A percentile compares a stretch with the other conserved stretches of the same genome.
phyloP scores from a whole-genome alignment of 2,329 filamentous ascomycete genomes.

The Cryphonectria radicalis region DNA sequence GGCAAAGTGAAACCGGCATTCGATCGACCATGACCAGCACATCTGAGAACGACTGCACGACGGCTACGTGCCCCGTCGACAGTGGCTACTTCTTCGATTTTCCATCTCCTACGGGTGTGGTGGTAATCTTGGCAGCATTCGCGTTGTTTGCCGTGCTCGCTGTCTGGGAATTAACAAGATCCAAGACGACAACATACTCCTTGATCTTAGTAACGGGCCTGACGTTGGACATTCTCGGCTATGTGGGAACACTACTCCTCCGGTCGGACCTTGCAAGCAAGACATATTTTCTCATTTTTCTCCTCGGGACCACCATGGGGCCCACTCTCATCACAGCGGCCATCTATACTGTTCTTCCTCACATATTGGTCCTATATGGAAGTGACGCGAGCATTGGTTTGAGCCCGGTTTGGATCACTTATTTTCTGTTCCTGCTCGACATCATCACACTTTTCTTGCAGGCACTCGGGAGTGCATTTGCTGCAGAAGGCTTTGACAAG shows the following conservation, averaged over 20 bases:
- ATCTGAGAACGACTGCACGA: slow-evolving; percentile 31
- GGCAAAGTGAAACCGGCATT: background rate
- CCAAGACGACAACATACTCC: slow-evolving; percentile 46
- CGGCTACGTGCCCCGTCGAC: slow-evolving; percentile 30
- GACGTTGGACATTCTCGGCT: slow-evolving; percentile 50
- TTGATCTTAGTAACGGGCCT: slow-evolving; percentile 46
- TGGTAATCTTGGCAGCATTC: slow-evolving; percentile 36
- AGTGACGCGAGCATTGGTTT: slow-evolving; percentile 43
- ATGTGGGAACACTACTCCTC: slow-evolving; percentile 51
- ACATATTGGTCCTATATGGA: slow-evolving; percentile 52
- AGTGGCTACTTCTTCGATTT: slow-evolving; percentile 31
- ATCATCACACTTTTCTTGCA: slow-evolving; percentile 42
- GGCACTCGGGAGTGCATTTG: slow-evolving; percentile 45
- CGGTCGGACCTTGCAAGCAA: slow-evolving; percentile 39
- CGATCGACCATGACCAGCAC: slow-evolving; percentile 29
- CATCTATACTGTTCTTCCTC: slow-evolving; percentile 51
- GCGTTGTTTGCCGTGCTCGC: slow-evolving; percentile 33
- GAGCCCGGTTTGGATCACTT: slow-evolving; percentile 40
- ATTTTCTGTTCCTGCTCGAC: slow-evolving; percentile 42
- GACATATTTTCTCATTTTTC: slow-evolving; percentile 47
- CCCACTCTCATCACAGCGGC: slow-evolving; percentile 51
- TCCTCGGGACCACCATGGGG: slow-evolving; percentile 53
- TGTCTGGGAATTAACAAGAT: slow-evolving; percentile 34
- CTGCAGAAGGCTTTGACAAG: slow-evolving; percentile 41
- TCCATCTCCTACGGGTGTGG: slow-evolving; percentile 32